A percentile compares a stretch with the other conserved stretches of the same genome.
phyloP scores from a whole-genome alignment of 1,139 yeast genomes.

The Sugiyamaella neomexicana region DNA sequence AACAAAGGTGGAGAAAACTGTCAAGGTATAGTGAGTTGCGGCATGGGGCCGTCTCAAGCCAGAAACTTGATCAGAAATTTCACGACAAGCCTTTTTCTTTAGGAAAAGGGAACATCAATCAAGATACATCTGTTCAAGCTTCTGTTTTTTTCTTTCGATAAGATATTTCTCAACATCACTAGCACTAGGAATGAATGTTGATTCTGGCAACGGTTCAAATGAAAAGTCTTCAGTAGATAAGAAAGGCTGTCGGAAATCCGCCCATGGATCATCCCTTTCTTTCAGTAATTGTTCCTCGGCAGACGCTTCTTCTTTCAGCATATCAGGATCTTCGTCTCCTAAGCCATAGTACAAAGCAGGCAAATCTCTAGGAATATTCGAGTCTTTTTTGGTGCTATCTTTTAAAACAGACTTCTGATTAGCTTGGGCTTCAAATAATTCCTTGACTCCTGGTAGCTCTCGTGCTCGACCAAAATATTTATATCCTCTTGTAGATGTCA shows the following conservation, averaged over 20 bases:
- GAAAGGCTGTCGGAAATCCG: not conserved
- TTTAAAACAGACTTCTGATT: conserved; percentile 5
- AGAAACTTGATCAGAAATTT: no score
- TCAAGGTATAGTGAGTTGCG: no score
- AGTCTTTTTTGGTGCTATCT: not conserved
- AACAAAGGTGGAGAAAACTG: no score
- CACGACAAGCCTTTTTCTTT: no score
- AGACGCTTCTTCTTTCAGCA: conserved; percentile 36
- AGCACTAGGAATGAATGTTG: conserved; percentile 42
- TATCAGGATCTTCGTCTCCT: conserved; percentile 35
- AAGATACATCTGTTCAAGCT: conserved; percentile 41
- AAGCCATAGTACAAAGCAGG: conserved; percentile 50
- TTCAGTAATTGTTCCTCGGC: conserved; percentile 19
- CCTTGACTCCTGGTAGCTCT: conserved; percentile 74
- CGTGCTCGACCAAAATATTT: conserved; percentile 83
- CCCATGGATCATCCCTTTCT: not conserved
- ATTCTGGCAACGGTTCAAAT: conserved; percentile 31
- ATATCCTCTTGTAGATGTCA: conserved; percentile 50
- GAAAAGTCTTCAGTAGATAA: conserved; percentile 1
- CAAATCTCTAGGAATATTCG: conserved; percentile 30
- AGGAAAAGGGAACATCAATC: no score
- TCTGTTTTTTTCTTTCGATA: conserved; percentile 49
- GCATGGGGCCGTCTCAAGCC: no score
- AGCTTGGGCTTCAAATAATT: conserved; percentile 45
- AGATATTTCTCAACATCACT: conserved; percentile 50